Base-by-base conservation (phyloP, 768 basidiomycete genomes). In the Termitomyces sp. region DNA sequence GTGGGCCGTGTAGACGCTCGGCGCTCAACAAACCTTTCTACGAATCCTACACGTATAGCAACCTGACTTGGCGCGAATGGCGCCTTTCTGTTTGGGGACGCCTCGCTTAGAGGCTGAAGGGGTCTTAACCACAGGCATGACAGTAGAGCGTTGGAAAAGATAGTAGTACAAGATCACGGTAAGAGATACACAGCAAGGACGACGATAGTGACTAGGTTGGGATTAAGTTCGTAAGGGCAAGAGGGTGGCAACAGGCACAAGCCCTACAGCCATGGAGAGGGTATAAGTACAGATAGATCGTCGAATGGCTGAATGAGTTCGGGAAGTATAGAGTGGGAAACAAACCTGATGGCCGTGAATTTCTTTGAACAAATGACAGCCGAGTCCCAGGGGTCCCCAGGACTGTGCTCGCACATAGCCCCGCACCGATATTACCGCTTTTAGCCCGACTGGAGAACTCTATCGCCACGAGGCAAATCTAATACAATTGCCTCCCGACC, bases 1-100 rank as follows among this genome's bases (percentile, higher is more conserved):
- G 45, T 51, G 16, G 5, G 34, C n/a, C 11, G 55, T 37, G 27
- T 35, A 41, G 54, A 43, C 56, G 57, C 56, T 52, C 41, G 59
- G 47, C 61, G 57, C 60, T 58, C 52, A 58, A 70, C 70, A 41
- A 49, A 89, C 90, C 88, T 92, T 91, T 65, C 90, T 79, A 62
- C 91, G 82, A 40, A 92, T 89, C 65, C 90, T 81, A 75, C 90
- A 92, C 55, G 90, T 92, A 74, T 91, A 92, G 70, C 91, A 93
- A 61, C 91, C 90, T 52, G 88, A 88, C 80, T 92, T 92, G 54
- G 89, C 90, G 67, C 90, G 85, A 28, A 86, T 82, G 54, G 88
- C 85, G 68, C 87, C 89, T 78, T 91, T 92, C 59, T 83, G 78
- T 69, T 91, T 91, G 60, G 84, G 79, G 68, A 80, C 75, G 64